Conservation (phyloP, 345 rosid species). For the Sonneratia alba region DNA sequence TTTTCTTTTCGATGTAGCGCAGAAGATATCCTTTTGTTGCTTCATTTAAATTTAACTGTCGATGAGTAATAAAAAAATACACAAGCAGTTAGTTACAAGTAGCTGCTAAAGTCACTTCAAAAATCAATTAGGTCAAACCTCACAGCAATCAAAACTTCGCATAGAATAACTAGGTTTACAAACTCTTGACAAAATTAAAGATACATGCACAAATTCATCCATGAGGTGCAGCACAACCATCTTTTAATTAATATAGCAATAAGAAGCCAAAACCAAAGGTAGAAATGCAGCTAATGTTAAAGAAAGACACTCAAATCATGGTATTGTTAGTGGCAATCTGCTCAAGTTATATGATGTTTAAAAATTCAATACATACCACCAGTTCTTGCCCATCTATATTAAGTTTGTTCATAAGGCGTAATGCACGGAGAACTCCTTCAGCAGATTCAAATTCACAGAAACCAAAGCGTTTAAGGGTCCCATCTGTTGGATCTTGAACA, state of each 20-base stretch:
- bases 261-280: neutral
- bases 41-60: constrained; percentile 78
- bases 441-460: constrained; percentile 95
- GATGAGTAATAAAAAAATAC: constrained; percentile 8
- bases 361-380: constrained; percentile 43
- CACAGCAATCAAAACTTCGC: neutral
- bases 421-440: constrained; percentile 91
- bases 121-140: neutral
- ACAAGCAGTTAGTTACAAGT: constrained; percentile 1
- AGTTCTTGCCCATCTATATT: constrained; percentile 90
- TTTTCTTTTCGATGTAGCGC: constrained; percentile 73
- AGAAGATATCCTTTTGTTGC: constrained; percentile 80
- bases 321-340: neutral
- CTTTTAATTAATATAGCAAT: neutral
- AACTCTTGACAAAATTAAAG: neutral
- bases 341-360: neutral
- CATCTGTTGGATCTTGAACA: constrained; percentile 67
- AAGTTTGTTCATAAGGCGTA: constrained; percentile 79
- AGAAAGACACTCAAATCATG: neutral
- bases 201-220: neutral
- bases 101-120: neutral
- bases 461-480: constrained; percentile 84
- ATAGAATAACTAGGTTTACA: neutral
- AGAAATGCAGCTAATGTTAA: neutral
- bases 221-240: neutral